Evolutionary conservation across 208 protist genomes (phyloP), one percentile per base, ranked within the genome.

Genomic region (Trypanosoma boissoni): DNA sequence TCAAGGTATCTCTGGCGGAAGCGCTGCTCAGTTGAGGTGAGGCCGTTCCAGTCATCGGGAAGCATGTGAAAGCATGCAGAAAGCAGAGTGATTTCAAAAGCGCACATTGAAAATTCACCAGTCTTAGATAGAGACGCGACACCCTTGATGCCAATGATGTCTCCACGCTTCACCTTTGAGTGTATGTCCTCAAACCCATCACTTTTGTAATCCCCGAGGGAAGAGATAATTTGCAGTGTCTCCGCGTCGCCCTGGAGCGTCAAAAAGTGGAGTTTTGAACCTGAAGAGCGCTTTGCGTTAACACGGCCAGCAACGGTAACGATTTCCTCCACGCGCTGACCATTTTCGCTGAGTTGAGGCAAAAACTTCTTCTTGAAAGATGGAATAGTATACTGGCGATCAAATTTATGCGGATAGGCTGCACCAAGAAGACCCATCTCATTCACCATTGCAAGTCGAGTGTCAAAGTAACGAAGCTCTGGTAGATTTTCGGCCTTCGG

Each of bases 1-100:
- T 99, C 99, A 5, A 99, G 85, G 78, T 99, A 99, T 27, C 99
- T 86, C 77, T 99, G 95, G 28, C 96, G 88, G 77, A 96, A 98
- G 29, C 98, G 80, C 59, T 97, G 90, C 77, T 99, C 97, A 64
- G 93, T 73, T 36, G 98, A 93, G 37, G 86, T 96, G 10, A 99
- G 80, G 9, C 90, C 92, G 54, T 89, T 95, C 58, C 96, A 83
- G 26, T 91, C 71, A 59, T 97, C 94, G 20, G 99, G 99, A 4
- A 99, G 72, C 95, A 99, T 98, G 73, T 98, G 98, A 46, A 99
- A 94, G 83, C 99, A 99, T 21, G 99, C 98, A 9, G 90, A 89
- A 7, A 97, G 83, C 16, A 97, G 77, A 7, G 71, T 86, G 55
- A 97, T 88, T 36, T 89, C 74, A 9, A 45, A 83, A n/a, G 94